Evolutionary conservation across 148 eudicot species (phyloP), one percentile per base, ranked within the genome.

Genomic region (Vaccinium darrowii): DNA sequence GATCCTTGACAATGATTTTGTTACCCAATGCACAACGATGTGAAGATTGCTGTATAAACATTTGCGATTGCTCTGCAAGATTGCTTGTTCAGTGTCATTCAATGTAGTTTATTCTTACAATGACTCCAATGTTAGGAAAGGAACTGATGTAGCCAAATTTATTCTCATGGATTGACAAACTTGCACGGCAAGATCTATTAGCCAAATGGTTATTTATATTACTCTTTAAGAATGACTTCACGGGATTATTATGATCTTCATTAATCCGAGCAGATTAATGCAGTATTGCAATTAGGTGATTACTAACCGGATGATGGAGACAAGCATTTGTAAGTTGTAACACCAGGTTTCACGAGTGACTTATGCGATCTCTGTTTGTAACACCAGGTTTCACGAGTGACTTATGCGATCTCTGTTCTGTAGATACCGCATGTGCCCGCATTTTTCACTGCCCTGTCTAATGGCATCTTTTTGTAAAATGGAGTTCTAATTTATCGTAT

Each of bases 101-200:
- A 12, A 15, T 33, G 84, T 80, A 4, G 23, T 80, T 18, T 5
- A 30, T 69, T 83, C 19, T 69, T 83, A 49, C 78, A 71, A 69
- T 50, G 69, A 52, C 51, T 72, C 23, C 67, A 54, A 14, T 36
- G 50, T 72, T 63, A 23, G 43, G n/a, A 33, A 52, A 21, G 58
- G 76, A 82, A 65, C 76, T 72, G 25, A 72, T 72, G 65, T 52
- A 36, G 63, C 84, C 76, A 82, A 82, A 71, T 14, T 65, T 78
- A 39, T 25, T 50, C 6, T 9, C 23, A 30, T 16, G 63, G 82
- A 80, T 33, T 43, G 81, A 27, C 12, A 50, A 58, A 80, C 71
- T 58, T 80, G 52, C 36, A 21, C 39, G 71, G 36, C 65, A 25
- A 78, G 63, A 27, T 19, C 47, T 79, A 30, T 8, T 23, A 54